These are phyloP conservation scores for Neltuma alba DNA, from an alignment of 306 rosid species.

Conservation along the genomic window DNA sequence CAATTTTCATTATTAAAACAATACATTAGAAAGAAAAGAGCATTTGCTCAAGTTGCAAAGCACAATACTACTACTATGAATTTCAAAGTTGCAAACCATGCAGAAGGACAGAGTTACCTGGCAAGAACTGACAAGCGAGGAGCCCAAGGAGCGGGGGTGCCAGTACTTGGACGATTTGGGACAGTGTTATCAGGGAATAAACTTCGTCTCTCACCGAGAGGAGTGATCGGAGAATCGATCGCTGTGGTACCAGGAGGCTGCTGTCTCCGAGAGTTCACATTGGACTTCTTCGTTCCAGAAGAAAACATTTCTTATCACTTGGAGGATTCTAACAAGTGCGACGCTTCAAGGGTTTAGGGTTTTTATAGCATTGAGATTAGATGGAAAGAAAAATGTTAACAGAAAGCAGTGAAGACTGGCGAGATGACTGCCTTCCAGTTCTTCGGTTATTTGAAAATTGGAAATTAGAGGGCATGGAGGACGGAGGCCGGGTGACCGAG, in stretches of 20 bases:
- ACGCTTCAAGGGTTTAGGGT: conserved; percentile 45
- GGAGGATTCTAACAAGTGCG: background rate
- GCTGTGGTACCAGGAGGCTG: conserved; percentile 27
- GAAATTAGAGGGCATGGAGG: background rate
- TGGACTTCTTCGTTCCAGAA: conserved; percentile 67
- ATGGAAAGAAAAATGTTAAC: background rate
- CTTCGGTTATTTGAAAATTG: background rate
- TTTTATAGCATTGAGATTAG: conserved; percentile 39
- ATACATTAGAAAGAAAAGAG: too few relatives aligned
- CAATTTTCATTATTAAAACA: background rate
- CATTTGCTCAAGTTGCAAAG: background rate
- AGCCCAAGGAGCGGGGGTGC: conserved; percentile 98
- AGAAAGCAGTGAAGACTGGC: background rate
- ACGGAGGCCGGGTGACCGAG: background rate
- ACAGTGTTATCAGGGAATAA: conserved; percentile 41
- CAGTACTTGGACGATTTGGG: conserved; percentile 81
- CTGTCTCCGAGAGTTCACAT: conserved; percentile 42
- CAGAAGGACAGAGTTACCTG: conserved; percentile 48
- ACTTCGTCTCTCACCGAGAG: conserved; percentile 47
- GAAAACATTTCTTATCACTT: conserved; percentile 63
- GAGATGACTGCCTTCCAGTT: background rate
- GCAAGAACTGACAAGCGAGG: conserved; percentile 93
- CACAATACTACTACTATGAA: background rate
- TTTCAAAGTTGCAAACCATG: background rate
- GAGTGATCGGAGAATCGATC: conserved; percentile 67